These are phyloP conservation scores for Ceratocystis destructans DNA, from an alignment of 2,329 filamentous ascomycete species.

Conservation along the genomic window DNA sequence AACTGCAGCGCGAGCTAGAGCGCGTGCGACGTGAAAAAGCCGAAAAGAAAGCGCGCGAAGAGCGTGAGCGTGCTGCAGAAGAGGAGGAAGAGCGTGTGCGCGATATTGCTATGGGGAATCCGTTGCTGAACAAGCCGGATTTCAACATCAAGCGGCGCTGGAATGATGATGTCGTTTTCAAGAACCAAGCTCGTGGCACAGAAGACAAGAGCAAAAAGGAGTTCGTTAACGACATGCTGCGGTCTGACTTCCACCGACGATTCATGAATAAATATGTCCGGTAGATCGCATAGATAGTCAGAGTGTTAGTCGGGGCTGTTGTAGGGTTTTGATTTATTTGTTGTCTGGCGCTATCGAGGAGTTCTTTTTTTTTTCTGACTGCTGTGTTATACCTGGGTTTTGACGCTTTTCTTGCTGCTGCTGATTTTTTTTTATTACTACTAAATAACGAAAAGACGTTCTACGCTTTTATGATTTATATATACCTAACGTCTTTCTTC, in stretches of 20 bases:
- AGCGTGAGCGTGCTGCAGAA: slow-evolving; percentile 62
- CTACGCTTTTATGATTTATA: not conserved
- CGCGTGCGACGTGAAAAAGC: slow-evolving; percentile 82
- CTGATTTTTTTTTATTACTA: not conserved
- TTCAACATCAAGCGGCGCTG: slow-evolving; percentile 86
- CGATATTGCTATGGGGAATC: slow-evolving; percentile 86
- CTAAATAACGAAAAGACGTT: not conserved
- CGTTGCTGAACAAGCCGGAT: slow-evolving; percentile 73
- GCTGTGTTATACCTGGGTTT: not conserved
- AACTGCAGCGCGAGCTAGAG: slow-evolving; percentile 82
- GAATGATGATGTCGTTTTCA: slow-evolving; percentile 99
- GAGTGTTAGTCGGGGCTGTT: not conserved
- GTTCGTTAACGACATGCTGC: slow-evolving; percentile 91
- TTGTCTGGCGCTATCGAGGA: slow-evolving; percentile 10
- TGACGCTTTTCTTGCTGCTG: not conserved
- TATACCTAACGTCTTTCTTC: slow-evolving; percentile 22
- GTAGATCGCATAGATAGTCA: slow-evolving; percentile 25
- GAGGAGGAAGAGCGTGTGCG: slow-evolving; percentile 74
- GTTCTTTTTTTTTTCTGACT: not conserved
- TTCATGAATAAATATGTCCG: slow-evolving; percentile 71
- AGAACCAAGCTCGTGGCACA: slow-evolving; percentile 91
- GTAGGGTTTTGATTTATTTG: slow-evolving; percentile 17
- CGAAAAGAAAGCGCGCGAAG: slow-evolving; percentile 43
- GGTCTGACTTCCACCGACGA: slow-evolving; percentile 93
- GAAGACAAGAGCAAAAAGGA: slow-evolving; percentile 87